phyloP scores from a whole-genome alignment of 2,329 filamentous ascomycete genomes.

The Sphaceloma murrayae region DNA sequence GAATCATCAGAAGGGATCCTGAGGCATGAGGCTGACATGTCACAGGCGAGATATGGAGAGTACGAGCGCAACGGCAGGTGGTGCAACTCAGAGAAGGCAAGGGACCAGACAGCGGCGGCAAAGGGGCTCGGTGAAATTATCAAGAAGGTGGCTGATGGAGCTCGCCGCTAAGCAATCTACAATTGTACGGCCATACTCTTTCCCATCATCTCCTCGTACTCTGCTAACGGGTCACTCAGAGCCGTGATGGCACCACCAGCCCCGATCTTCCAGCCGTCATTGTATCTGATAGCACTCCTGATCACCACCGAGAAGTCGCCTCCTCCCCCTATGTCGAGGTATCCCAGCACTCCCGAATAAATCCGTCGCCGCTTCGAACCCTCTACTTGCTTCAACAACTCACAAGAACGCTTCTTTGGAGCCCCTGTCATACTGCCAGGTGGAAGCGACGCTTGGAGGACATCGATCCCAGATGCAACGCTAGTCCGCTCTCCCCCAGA shows the following conservation, averaged over 20 bases:
- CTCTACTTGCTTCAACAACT: conserved; percentile 66
- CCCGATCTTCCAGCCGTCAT: conserved; percentile 68
- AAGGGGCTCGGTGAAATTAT: neutral
- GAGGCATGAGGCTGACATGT: neutral
- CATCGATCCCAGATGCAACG: conserved; percentile 56
- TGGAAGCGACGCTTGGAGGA: conserved; percentile 67
- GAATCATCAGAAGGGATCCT: neutral
- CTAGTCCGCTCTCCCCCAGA: neutral
- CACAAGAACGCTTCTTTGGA: conserved; percentile 85
- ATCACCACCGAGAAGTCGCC: conserved; percentile 92
- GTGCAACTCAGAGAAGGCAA: neutral
- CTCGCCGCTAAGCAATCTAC: conserved; percentile 22
- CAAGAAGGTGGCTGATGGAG: neutral
- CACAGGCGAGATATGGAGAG: neutral
- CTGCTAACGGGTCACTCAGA: conserved; percentile 66
- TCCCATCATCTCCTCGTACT: conserved; percentile 75
- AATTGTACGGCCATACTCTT: conserved; percentile 28
- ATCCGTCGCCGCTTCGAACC: conserved; percentile 54
- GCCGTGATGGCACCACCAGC: conserved; percentile 86
- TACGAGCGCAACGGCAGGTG: neutral
- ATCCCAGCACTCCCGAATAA: conserved; percentile 84
- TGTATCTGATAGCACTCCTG: conserved; percentile 66
- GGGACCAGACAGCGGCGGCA: neutral
- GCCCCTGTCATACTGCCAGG: conserved; percentile 96
- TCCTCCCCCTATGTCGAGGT: conserved; percentile 73